Evolutionary conservation across 75 land plant genomes (phyloP), one percentile per base, ranked within the genome.

Genomic region (Cunninghamia lanceolata): DNA sequence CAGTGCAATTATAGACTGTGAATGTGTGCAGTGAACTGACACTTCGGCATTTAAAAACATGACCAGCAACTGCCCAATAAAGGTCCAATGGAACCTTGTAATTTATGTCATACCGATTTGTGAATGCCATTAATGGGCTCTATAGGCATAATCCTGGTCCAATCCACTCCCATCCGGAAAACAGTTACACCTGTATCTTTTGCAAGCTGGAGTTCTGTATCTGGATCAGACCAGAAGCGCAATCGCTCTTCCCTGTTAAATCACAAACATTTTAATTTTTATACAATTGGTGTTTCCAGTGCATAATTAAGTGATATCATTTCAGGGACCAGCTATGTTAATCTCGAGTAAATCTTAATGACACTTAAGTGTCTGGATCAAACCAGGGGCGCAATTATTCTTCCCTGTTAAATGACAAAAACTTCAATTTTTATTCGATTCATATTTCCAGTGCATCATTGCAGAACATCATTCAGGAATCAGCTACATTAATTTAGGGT

Each of bases 151-250:
- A 98, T 92, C 50, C 99, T 89, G 21, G 96, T 89, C 99, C 99
- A 98, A 88, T 98, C 99, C 77, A 98, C 89, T 82, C 99, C 99
- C 99, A 98, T 95, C 0, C 99, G 93, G 85, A 94, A 98, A 40
- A 98, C 96, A 84, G 88, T 89, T 11, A 94, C 73, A 45, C 98
- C 95, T 82, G 99, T 92, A 47, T 90, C 93, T 86, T 94, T 94
- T 13, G 99, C 99, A 34, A 98, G 91, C 89, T 90, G 90, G 66
- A 98, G 85, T 88, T 98, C 99, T 30, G 92, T 93, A 84, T 98
- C 99, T 71, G 99, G 99, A 86, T 98, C 99, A 71, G 97, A 94
- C 99, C 99, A 98, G 89, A 98, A 98, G 86, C 94, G 89, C 45
- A 98, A 88, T 75, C 99, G 91, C 87, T 98, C 95, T 86, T 94